Percentiles rank a stretch among this genome's conserved stretches.
Evolutionary conservation across 2,329 filamentous ascomycete species (phyloP).

Genomic region (Aspergillus caelatus): DNA sequence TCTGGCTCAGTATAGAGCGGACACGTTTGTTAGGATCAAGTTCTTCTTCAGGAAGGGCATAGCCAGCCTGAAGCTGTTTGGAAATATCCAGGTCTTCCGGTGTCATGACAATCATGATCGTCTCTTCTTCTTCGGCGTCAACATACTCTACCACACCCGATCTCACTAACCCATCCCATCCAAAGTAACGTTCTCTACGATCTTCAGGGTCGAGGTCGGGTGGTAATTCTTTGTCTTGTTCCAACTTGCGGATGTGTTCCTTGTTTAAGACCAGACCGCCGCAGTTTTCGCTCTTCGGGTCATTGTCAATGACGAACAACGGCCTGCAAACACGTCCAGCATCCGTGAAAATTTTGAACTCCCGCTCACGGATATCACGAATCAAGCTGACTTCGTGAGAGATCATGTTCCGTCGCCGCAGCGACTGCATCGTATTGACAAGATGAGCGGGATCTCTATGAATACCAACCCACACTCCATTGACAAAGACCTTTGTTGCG

Average conservation of each 20-base stretch:
- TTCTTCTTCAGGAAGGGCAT: slow-evolving; percentile 62
- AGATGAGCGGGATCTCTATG: slow-evolving; percentile 86
- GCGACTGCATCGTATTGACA: slow-evolving; percentile 74
- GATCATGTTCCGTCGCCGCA: slow-evolving; percentile 79
- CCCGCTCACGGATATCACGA: slow-evolving; percentile 92
- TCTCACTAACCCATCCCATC: slow-evolving; percentile 84
- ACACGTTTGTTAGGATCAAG: slow-evolving; percentile 82
- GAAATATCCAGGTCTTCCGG: slow-evolving; percentile 89
- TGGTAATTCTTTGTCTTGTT: slow-evolving; percentile 69
- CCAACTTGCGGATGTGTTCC: slow-evolving; percentile 76
- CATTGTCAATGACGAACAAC: slow-evolving; percentile 89
- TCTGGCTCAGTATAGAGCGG: slow-evolving; percentile 83
- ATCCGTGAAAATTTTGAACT: slow-evolving; percentile 98
- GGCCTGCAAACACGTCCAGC: slow-evolving; percentile 93
- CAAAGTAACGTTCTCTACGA: slow-evolving; percentile 66
- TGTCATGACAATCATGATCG: slow-evolving; percentile 98
- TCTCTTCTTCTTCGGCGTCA: slow-evolving; percentile 97
- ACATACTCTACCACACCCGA: slow-evolving; percentile 92
- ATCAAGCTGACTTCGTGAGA: slow-evolving; percentile 93
- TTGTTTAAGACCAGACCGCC: slow-evolving; percentile 82
- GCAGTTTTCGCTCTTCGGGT: slow-evolving; percentile 71
- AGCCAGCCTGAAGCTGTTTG: slow-evolving; percentile 68
- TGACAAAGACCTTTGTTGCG: slow-evolving; percentile 97
- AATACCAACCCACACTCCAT: slow-evolving; percentile 96
- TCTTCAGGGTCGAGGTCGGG: slow-evolving; percentile 63